Base-by-base conservation (phyloP, 2,329 filamentous ascomycete genomes). In the Arthrinium puccinioides region DNA sequence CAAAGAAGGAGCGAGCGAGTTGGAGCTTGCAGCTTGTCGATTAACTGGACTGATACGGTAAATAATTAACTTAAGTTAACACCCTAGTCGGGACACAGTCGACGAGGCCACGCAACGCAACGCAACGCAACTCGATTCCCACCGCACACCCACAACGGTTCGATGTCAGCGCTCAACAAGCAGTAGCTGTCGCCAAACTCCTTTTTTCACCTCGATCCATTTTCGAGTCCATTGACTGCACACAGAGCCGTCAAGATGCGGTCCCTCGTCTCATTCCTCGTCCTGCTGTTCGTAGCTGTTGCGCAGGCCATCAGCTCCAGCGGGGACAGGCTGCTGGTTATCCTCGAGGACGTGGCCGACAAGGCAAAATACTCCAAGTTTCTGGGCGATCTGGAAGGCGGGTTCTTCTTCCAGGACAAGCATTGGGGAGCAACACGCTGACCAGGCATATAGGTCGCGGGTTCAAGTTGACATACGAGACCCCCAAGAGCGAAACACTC, bases 321-420 rank as follows among this genome's bases (percentile, higher is more conserved):
- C 33, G 92, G 90, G 42, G 77, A 76, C 61, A 77, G 87, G 57
- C 64, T 97, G 62, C 71, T 98, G 54, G 88, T 94, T 43, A 75
- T 98, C 41, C 64, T 95, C 37, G 90, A 97, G 54, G 84, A 94
- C 52, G 71, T 79, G 45, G 73, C 76, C 28, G 87, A 95, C 56
- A 43, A 89, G 71, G 76, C 75, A 50, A 75, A 76, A 49, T 98
- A 95, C 64, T 85, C 84, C 41, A 83, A 81, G 53, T 90, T 97
- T 60, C 69, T 88, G 46, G 74, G 72, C 39, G 84, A 88, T 56
- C 61, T 92, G 42, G 70, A 77, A 57, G 71, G 85, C 85, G 68
- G 56, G 71, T 57, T 20, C 16, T 19, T 13, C 13, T n/a, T n/a
- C 13, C n/a, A n/a, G n/a, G n/a, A n/a, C n/a, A n/a, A n/a, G n/a